Conservation (phyloP, 2,329 filamentous ascomycete species). For the Pseudopithomyces chartarum region DNA sequence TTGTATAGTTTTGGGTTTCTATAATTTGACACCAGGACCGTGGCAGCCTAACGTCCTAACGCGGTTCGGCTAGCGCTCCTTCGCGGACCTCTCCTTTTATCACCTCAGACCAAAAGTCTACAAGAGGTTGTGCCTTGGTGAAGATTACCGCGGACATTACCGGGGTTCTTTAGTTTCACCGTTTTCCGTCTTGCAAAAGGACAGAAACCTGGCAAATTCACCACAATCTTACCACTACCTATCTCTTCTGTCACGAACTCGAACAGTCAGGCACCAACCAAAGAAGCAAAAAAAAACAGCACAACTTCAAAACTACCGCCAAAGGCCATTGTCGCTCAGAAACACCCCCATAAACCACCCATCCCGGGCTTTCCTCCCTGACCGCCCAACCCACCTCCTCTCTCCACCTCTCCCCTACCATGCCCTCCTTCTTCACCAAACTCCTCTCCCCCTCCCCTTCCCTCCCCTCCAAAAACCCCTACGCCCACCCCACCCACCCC, state of each 20-base stretch:
- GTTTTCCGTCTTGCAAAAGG: background rate
- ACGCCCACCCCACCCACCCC: slow-evolving; percentile 15
- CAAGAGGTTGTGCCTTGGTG: background rate
- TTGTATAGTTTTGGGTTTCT: background rate
- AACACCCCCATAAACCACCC: too few relatives aligned
- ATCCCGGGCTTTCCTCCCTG: too few relatives aligned
- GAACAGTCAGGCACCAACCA: too few relatives aligned
- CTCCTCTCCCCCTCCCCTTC: background rate
- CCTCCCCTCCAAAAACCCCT: slow-evolving; percentile 13
- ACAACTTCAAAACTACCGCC: too few relatives aligned
- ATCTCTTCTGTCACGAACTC: too few relatives aligned
- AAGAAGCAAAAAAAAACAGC: too few relatives aligned
- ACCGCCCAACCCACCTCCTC: too few relatives aligned
- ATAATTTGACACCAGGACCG: background rate
- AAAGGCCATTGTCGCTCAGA: too few relatives aligned
- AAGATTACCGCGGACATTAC: background rate
- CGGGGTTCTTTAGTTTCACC: too few relatives aligned
- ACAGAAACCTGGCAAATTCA: background rate
- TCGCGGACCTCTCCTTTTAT: background rate
- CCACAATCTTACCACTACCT: too few relatives aligned
- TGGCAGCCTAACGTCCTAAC: slow-evolving; percentile 2
- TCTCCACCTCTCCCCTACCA: background rate
- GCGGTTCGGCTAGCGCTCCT: background rate
- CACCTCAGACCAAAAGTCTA: background rate
- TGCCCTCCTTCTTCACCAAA: slow-evolving; percentile 11